phyloP scores from a whole-genome alignment of 1,139 yeast genomes.

The Sugiyamaella paludigena region DNA sequence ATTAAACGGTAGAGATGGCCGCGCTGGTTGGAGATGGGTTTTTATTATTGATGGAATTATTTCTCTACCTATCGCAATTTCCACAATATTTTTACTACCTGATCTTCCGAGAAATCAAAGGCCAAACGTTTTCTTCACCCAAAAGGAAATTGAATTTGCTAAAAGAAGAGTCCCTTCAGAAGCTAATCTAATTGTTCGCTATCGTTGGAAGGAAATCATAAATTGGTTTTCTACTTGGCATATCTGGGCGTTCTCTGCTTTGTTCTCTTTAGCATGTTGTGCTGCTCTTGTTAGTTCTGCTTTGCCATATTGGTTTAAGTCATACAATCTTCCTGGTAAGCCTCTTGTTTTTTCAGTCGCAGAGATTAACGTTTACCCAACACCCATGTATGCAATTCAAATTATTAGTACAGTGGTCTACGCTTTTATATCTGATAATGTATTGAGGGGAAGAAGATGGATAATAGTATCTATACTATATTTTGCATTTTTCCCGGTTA shows the following conservation, averaged over 20 bases:
- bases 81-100: slow-evolving; percentile 19
- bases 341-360: slow-evolving; percentile 25
- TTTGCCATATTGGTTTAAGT: slow-evolving; percentile 34
- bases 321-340: slow-evolving; percentile 23
- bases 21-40: slow-evolving; percentile 33
- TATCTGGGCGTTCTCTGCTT: slow-evolving; percentile 27
- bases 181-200: slow-evolving; percentile 15
- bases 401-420: slow-evolving; percentile 27
- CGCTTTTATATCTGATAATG: slow-evolving; percentile 32
- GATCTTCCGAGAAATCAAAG: slow-evolving; percentile 16
- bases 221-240: slow-evolving; percentile 30
- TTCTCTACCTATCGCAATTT: slow-evolving; percentile 45
- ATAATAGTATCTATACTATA: slow-evolving; percentile 17
- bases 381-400: slow-evolving; percentile 37
- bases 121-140: slow-evolving; percentile 5
- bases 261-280: slow-evolving; percentile 26
- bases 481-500: slow-evolving; percentile 7
- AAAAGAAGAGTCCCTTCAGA: slow-evolving; percentile 17
- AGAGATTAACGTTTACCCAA: slow-evolving; percentile 39
- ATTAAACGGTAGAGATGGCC: slow-evolving; percentile 48
- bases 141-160: slow-evolving; percentile 17
- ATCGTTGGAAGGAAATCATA: slow-evolving; percentile 17
- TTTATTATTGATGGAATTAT: slow-evolving; percentile 14
- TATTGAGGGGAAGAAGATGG: slow-evolving; percentile 29
- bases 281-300: slow-evolving; percentile 24